phyloP scores from a whole-genome alignment of 345 rosid genomes.

The thale cress (Arabidopsis thaliana) region TAIR10.1 NC_003071.7:9248001-9248500 shows the following conservation, averaged over 20 bases:
- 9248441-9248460: too few species aligned
- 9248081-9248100: background rate
- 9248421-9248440: too few species aligned
- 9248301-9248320: background rate
- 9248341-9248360: too few species aligned
- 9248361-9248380: too few species aligned
- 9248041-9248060: background rate
- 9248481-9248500: constrained; percentile 35
- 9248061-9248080: background rate
- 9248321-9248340: too few species aligned
- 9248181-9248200: background rate
- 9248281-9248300: background rate
- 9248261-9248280: background rate
- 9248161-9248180: background rate
- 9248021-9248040: too few species aligned
- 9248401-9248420: too few species aligned
- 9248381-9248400: too few species aligned
- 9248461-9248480: background rate
- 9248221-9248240: background rate
- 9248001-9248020: background rate
- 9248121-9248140: too few species aligned
- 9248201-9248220: background rate
- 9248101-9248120: background rate
- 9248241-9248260: background rate
- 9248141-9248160: background rate